phyloP scores from a whole-genome alignment of 2,329 filamentous ascomycete species.

The Clarireedia homoeocarpa region DNA sequence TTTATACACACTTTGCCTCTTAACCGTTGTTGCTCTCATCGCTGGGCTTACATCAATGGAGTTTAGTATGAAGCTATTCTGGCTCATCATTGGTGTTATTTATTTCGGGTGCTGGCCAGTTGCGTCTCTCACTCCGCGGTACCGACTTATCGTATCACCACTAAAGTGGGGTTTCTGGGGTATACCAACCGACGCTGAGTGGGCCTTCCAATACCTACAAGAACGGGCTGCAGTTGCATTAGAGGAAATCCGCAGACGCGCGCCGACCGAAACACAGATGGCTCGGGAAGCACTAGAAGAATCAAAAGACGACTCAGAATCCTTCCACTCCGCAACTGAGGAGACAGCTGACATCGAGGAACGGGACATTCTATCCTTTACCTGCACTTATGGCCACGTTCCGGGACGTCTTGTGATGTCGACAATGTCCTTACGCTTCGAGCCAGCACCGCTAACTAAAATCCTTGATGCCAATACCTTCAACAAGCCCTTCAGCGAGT shows the following conservation, averaged over 20 bases:
- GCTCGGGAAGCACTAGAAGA: not conserved
- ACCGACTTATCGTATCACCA: slow-evolving; percentile 31
- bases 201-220: slow-evolving; percentile 27
- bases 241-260: not conserved
- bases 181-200: slow-evolving; percentile 32
- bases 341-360: not conserved
- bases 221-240: slow-evolving; percentile 10
- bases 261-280: not conserved
- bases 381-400: slow-evolving; percentile 11
- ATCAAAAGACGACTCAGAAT: too few relatives aligned
- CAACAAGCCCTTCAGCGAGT: slow-evolving; percentile 7
- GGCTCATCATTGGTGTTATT: slow-evolving; percentile 24
- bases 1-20: slow-evolving; percentile 20
- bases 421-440: slow-evolving; percentile 10
- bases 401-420: slow-evolving; percentile 16
- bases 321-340: not conserved
- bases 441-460: not conserved
- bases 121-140: slow-evolving; percentile 28
- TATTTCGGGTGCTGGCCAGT: slow-evolving; percentile 32
- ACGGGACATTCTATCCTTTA: slow-evolving; percentile 14
- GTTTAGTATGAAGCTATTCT: slow-evolving; percentile 27
- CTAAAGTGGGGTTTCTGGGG: slow-evolving; percentile 31
- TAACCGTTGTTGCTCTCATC: slow-evolving; percentile 18
- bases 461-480: slow-evolving; percentile 7
- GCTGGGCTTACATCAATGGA: slow-evolving; percentile 20